phyloP scores from a whole-genome alignment of 2,329 filamentous ascomycete genomes.

The Phaeosphaeriaceae sp. region DNA sequence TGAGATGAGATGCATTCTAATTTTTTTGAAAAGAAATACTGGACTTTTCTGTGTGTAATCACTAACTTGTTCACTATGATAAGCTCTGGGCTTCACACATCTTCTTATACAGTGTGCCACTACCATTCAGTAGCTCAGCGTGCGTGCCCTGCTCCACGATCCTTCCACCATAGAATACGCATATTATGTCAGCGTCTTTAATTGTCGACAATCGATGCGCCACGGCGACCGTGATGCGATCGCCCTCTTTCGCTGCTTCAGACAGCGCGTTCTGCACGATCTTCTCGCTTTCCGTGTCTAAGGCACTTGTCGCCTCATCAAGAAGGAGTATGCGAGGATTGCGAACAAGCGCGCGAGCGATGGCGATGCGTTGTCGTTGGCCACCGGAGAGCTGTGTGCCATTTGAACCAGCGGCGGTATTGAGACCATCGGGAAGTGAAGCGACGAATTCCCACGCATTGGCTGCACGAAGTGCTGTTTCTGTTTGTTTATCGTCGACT shows the following conservation, averaged over 20 bases:
- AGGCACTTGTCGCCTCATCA: conserved; percentile 49
- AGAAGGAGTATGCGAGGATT: conserved; percentile 80
- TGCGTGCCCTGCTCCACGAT: conserved; percentile 89
- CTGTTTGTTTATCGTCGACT: conserved; percentile 67
- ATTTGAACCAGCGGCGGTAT: conserved; percentile 86
- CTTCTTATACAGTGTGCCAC: conserved; percentile 47
- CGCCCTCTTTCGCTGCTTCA: conserved; percentile 75
- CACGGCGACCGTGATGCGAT: conserved; percentile 89
- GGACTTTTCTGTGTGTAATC: background rate
- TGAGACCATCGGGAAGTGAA: conserved; percentile 71
- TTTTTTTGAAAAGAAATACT: background rate
- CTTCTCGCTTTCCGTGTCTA: conserved; percentile 64
- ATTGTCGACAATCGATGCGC: conserved; percentile 93
- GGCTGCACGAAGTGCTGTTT: conserved; percentile 76
- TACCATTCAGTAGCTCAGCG: conserved; percentile 55
- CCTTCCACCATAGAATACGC: conserved; percentile 90
- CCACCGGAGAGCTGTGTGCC: conserved; percentile 73
- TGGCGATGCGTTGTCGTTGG: conserved; percentile 94
- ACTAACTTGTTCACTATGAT: conserved; percentile 13
- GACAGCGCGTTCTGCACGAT: conserved; percentile 84
- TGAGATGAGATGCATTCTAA: background rate
- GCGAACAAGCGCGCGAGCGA: conserved; percentile 89
- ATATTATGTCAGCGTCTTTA: conserved; percentile 92
- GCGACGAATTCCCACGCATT: conserved; percentile 27
- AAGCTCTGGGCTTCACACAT: conserved; percentile 52